Evolutionary conservation across 2,329 filamentous ascomycete species (phyloP).

Genomic region (Nemania serpens): DNA sequence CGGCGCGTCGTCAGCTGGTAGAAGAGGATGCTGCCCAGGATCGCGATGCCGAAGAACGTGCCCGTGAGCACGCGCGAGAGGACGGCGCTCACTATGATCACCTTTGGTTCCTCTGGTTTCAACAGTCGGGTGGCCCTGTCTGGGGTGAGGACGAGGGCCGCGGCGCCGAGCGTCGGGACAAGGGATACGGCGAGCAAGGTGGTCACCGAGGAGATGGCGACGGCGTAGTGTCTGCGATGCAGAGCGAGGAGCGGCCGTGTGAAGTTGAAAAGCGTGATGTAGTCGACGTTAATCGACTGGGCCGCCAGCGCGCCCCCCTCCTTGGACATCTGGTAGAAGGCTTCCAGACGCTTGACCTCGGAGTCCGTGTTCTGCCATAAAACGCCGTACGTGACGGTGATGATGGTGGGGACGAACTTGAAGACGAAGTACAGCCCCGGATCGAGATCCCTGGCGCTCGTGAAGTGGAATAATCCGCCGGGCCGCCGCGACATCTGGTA

Average conservation of each 20-base stretch:
- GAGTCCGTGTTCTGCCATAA: conserved; percentile 70
- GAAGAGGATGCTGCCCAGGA: conserved; percentile 61
- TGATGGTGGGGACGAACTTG: conserved; percentile 66
- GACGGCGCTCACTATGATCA: conserved; percentile 58
- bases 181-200: conserved; percentile 69
- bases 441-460: conserved; percentile 54
- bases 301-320: conserved; percentile 63
- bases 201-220: conserved; percentile 67
- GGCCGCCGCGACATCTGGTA: conserved; percentile 53
- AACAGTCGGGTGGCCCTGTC: conserved; percentile 50
- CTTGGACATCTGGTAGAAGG: conserved; percentile 68
- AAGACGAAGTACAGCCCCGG: conserved; percentile 62
- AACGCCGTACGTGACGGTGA: conserved; percentile 65
- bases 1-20: conserved; percentile 65
- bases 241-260: conserved; percentile 67
- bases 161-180: conserved; percentile 70
- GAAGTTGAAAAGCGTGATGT: conserved; percentile 70
- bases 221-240: conserved; percentile 67
- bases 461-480: conserved; percentile 55
- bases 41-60: conserved; percentile 61
- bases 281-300: conserved; percentile 74
- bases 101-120: conserved; percentile 53
- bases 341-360: conserved; percentile 68
- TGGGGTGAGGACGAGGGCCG: conserved; percentile 62
- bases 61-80: conserved; percentile 67